These are phyloP conservation scores for Exophiala calicioides DNA, from an alignment of 2,329 filamentous ascomycete species.

Conservation along the genomic window DNA sequence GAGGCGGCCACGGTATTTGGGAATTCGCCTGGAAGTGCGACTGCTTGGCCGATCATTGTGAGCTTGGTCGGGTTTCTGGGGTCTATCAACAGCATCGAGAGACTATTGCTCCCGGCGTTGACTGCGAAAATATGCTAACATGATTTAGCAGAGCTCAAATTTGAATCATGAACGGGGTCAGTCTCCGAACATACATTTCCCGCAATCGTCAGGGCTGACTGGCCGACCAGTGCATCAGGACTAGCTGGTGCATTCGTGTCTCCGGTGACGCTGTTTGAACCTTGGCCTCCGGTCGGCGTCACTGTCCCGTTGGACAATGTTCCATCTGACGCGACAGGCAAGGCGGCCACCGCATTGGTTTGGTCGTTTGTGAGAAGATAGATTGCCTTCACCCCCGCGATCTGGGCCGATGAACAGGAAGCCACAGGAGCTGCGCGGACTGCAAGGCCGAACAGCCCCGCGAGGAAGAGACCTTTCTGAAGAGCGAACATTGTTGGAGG, in stretches of 20 bases:
- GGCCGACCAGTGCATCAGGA: constrained; percentile 55
- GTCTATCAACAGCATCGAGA: constrained; percentile 42
- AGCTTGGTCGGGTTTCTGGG: constrained; percentile 35
- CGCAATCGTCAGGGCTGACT: constrained; percentile 53
- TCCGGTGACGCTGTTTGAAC: constrained; percentile 45
- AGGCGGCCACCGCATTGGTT: constrained; percentile 52
- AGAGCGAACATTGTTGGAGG: no score
- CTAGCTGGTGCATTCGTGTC: constrained; percentile 41
- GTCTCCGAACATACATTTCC: constrained; percentile 52
- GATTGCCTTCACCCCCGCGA: no score
- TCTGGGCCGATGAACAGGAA: no score
- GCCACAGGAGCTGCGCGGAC: no score
- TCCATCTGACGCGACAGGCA: constrained; percentile 52
- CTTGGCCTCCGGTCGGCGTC: constrained; percentile 52
- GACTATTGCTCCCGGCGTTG: constrained; percentile 43
- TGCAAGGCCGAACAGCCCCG: no score
- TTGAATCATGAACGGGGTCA: constrained; percentile 1
- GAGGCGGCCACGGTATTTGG: constrained; percentile 43
- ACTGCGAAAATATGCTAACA: constrained; percentile 32
- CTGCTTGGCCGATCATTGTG: constrained; percentile 37
- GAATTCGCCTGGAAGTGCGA: constrained; percentile 40
- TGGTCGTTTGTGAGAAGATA: constrained; percentile 60
- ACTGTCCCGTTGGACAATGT: constrained; percentile 46
- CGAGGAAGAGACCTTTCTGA: no score
- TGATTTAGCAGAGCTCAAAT: not conserved